These are phyloP conservation scores for Globisporangium iwayamae DNA, from an alignment of 352 stramenopile species.

Conservation along the genomic window DNA sequence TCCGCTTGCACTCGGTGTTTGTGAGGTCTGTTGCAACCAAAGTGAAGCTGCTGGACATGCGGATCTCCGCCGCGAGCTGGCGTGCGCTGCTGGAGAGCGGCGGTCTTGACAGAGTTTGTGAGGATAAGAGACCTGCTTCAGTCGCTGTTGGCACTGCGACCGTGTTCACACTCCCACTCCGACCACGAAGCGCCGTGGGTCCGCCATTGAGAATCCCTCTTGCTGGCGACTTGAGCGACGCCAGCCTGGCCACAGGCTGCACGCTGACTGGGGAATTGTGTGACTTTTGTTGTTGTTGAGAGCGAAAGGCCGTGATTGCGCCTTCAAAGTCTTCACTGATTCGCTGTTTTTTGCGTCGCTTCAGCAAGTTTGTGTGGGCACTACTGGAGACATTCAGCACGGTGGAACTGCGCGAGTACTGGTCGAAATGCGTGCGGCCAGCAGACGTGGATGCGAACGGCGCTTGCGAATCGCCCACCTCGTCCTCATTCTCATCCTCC, in stretches of 20 bases:
- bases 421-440: neutral
- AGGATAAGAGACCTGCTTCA: neutral
- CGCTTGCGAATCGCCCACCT: conserved; percentile 27
- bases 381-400: neutral
- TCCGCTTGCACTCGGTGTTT: conserved; percentile 43
- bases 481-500: conserved; percentile 21
- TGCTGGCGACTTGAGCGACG: neutral
- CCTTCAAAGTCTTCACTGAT: conserved; percentile 49
- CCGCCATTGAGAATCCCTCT: conserved; percentile 17
- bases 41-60: conserved; percentile 29
- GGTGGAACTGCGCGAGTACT: conserved; percentile 3
- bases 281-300: conserved; percentile 13
- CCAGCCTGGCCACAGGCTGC: conserved; percentile 1
- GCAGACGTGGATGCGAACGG: neutral
- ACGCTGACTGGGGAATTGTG: neutral
- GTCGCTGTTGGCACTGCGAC: conserved; percentile 3
- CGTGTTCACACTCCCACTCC: neutral
- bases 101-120: neutral
- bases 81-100: conserved; percentile 12
- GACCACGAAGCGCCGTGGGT: neutral
- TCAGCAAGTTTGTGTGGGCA: neutral
- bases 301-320: conserved; percentile 44
- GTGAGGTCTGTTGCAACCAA: conserved; percentile 63
- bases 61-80: conserved; percentile 10
- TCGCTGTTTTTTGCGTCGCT: conserved; percentile 24